A percentile compares a stretch with the other conserved stretches of the same genome.
phyloP scores from a whole-genome alignment of 345 rosid genomes.

The Mercurialis annua region DNA sequence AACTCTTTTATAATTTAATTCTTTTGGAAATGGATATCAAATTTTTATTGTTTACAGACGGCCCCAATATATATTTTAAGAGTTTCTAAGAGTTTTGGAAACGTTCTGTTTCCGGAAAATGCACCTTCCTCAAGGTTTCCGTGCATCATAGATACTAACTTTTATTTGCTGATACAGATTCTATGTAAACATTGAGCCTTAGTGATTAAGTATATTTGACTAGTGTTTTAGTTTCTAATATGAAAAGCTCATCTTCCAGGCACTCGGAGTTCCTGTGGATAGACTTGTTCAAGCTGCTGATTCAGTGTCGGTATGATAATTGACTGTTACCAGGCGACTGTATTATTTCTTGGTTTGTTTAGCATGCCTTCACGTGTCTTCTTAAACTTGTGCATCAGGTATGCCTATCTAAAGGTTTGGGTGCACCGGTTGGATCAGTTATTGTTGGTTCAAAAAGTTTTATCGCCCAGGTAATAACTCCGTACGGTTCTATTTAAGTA shows the following conservation, averaged over 20 bases:
- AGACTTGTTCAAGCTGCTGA: conserved; percentile 88
- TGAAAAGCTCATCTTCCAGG: conserved; percentile 40
- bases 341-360: background rate
- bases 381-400: conserved; percentile 39
- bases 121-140: too few species aligned
- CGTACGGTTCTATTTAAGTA: too few species aligned
- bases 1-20: too few species aligned
- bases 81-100: too few species aligned
- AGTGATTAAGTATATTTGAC: background rate
- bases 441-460: conserved; percentile 83
- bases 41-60: too few species aligned
- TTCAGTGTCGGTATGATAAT: conserved; percentile 62
- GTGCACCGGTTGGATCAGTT: conserved; percentile 91
- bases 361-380: background rate
- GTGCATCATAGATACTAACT: too few species aligned
- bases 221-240: conserved; percentile 17
- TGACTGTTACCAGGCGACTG: background rate
- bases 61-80: too few species aligned
- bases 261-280: conserved; percentile 76
- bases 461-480: conserved; percentile 57
- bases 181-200: background rate
- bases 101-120: too few species aligned
- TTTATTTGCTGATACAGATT: too few species aligned
- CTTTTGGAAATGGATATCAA: too few species aligned
- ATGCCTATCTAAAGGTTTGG: conserved; percentile 87